Conservation (phyloP, 2,329 filamentous ascomycete species). For the Dothiorella sarmentorum region DNA sequence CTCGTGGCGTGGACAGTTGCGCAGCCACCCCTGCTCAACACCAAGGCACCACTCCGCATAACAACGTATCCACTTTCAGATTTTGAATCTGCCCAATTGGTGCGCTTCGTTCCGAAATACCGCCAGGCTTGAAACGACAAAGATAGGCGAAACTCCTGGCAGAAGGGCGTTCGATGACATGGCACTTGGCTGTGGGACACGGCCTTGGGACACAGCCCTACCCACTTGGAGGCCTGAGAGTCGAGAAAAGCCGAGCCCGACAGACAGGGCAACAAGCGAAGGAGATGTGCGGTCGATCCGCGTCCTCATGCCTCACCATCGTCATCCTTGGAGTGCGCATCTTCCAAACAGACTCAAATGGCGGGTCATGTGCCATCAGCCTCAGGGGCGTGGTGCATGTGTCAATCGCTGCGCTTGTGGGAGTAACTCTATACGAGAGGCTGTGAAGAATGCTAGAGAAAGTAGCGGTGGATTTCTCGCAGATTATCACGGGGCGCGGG, state of each 20-base stretch:
- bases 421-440: not conserved
- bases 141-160: not conserved
- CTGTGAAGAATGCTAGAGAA: not conserved
- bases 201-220: not conserved
- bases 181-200: too few relatives aligned
- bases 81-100: conserved; percentile 5
- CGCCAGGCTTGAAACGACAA: not conserved
- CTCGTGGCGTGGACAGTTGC: not conserved
- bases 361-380: too few relatives aligned
- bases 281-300: not conserved
- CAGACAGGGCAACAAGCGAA: not conserved
- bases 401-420: not conserved
- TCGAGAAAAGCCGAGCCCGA: not conserved
- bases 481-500: not conserved
- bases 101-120: not conserved
- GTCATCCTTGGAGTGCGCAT: not conserved
- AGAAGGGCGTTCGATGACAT: not conserved
- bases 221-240: not conserved
- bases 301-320: too few relatives aligned
- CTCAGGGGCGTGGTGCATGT: not conserved
- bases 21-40: conserved; percentile 8
- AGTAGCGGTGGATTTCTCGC: not conserved
- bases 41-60: conserved; percentile 3
- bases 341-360: too few relatives aligned
- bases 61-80: conserved; percentile 12